phyloP scores from a whole-genome alignment of 2,329 filamentous ascomycete genomes.

The Aspergillus spinulosporus region DNA sequence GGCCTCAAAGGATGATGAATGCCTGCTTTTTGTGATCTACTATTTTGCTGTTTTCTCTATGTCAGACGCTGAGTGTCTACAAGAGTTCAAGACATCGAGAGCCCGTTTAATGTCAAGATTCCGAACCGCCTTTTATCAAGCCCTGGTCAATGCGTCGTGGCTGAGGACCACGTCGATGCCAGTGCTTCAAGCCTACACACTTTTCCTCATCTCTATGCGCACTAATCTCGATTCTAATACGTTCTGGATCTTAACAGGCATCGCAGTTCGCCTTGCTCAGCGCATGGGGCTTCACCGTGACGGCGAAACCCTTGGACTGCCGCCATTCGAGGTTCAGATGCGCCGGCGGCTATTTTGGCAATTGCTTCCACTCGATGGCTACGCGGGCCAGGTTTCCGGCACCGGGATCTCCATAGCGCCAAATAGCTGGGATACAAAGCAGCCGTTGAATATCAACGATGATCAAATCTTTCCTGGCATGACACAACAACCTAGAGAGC shows the following conservation, averaged over 20 bases:
- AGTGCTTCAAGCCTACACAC: slow-evolving; percentile 20
- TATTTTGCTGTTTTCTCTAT: slow-evolving; percentile 24
- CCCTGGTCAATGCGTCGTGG: slow-evolving; percentile 22
- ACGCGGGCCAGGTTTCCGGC: slow-evolving; percentile 33
- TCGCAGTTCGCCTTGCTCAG: slow-evolving; percentile 48
- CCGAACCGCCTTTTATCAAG: slow-evolving; percentile 12
- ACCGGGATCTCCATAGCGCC: slow-evolving; percentile 20
- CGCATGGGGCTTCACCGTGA: slow-evolving; percentile 53
- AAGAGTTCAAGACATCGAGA: slow-evolving; percentile 4
- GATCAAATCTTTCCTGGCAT: slow-evolving; percentile 43
- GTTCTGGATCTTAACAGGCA: slow-evolving; percentile 51
- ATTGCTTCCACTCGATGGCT: slow-evolving; percentile 25
- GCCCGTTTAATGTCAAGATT: slow-evolving; percentile 14
- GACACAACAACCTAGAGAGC: slow-evolving; percentile 42
- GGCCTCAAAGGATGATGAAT: slow-evolving; percentile 35
- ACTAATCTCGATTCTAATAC: slow-evolving; percentile 48
- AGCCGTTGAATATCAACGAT: slow-evolving; percentile 45
- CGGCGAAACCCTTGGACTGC: slow-evolving; percentile 45
- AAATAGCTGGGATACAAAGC: slow-evolving; percentile 24
- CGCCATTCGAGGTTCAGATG: slow-evolving; percentile 49
- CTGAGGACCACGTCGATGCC: slow-evolving; percentile 20
- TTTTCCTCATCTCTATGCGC: slow-evolving; percentile 32
- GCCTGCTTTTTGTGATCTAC: slow-evolving; percentile 34
- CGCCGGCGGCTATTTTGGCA: slow-evolving; percentile 31
- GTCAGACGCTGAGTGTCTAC: slow-evolving; percentile 16